Base-by-base conservation (phyloP, 768 basidiomycete genomes). In the Coprinopsis cinerea region DNA sequence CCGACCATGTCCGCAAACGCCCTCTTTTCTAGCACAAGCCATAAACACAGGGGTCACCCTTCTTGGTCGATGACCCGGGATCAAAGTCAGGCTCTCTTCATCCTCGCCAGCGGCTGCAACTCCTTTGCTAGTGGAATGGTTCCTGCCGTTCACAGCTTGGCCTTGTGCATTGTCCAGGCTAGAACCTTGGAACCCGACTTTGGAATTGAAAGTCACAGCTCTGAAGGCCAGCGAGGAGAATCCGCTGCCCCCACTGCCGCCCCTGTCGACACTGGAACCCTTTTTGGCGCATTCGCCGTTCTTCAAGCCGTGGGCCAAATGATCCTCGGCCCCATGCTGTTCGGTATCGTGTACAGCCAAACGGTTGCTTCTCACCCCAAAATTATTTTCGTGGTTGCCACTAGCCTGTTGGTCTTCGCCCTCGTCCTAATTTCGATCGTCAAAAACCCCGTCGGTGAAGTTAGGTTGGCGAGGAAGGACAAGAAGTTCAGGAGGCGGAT, bases 231-330 rank as follows among this genome's bases (percentile, higher is more conserved):
- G 24, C n/a, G 30, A 15, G 3, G 35, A 44, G 32, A 49, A 36
- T 24, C 45, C 30, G 24, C 42, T 34, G 24, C 45, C 9, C 13
- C 49, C 2, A 10, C 43, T 1, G 24, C 34, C 11, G 42, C 49
- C 3, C 3, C 49, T n/a, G 49, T 51, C 3, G 49, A 51, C 22
- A 62, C 66, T 4, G 87, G 88, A 0, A 70, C 76, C 53, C 62
- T 91, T 18, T 85, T 92, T 49, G 83, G 86, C 25, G 85, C 85
- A 1, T 67, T 91, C 30, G 80, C 85, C 10, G 75, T 86, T 27
- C 61, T 91, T 55, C 83, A 88, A 53, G 81, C 87, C 0, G 65
- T 77, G 3, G 83, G 83, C 13, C 79, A 82, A 61, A 81, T 80
- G 69, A 87, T 91, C 32, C 57, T 68, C 43, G 72, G 84, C 83